Evolutionary conservation across 768 basidiomycete genomes (phyloP).

Genomic region (Boletus rubescentipes): DNA sequence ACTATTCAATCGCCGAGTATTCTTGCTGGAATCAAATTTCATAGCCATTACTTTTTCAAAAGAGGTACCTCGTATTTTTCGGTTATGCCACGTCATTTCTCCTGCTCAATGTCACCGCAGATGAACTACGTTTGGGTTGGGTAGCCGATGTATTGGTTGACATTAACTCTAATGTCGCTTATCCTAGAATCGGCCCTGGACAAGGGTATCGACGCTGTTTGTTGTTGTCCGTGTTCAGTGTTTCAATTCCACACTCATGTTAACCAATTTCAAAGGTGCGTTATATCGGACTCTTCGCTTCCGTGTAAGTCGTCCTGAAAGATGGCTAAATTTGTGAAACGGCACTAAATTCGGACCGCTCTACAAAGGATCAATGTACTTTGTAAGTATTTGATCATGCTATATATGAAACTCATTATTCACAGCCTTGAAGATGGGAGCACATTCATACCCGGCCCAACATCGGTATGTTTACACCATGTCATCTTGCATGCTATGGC

Average conservation of each 20-base stretch:
- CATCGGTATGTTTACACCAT: neutral
- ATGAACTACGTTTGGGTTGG: slow-evolving; percentile 3
- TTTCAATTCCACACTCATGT: neutral
- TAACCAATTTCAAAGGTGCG: neutral
- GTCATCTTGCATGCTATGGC: neutral
- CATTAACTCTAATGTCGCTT: neutral
- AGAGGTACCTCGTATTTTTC: neutral
- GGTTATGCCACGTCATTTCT: neutral
- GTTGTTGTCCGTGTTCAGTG: neutral
- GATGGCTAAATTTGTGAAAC: no score
- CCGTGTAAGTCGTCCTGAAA: no score
- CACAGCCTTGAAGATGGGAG: neutral
- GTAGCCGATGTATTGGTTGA: neutral
- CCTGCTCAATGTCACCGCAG: neutral
- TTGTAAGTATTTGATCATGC: no score
- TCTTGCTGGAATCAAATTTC: neutral
- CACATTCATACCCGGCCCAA: neutral
- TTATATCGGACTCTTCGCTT: no score
- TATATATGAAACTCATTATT: neutral
- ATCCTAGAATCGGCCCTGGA: neutral
- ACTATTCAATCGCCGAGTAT: neutral
- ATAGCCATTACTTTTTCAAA: neutral
- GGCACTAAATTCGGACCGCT: no score
- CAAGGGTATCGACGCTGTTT: neutral
- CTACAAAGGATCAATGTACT: no score